Evolutionary conservation across 139 green algal genomes (phyloP).

Genomic region (Chlorella sorokiniana): DNA sequence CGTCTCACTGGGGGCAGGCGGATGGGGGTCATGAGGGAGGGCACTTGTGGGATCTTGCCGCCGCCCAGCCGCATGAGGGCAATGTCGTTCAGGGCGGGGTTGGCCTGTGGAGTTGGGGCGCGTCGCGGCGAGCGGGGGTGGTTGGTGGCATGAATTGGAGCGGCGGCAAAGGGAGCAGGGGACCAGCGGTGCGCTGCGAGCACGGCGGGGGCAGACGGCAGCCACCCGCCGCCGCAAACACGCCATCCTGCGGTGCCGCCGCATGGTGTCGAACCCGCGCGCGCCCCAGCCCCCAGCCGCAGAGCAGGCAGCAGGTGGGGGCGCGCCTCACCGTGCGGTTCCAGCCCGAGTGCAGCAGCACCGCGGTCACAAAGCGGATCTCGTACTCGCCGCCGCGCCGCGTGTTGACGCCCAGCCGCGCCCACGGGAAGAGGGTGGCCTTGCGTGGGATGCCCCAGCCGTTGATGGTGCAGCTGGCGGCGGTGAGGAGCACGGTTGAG

Average conservation of each 20-base stretch:
- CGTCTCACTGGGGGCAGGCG: background rate
- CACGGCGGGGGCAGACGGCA: too few species aligned
- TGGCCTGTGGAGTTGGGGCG: background rate
- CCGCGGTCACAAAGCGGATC: background rate
- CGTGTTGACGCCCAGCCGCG: background rate
- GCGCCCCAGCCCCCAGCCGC: background rate
- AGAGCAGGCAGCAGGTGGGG: too few species aligned
- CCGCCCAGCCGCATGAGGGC: background rate
- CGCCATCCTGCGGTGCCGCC: background rate
- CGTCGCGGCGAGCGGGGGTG: background rate
- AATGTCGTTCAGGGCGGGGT: background rate
- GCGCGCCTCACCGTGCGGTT: background rate
- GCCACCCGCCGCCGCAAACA: too few species aligned
- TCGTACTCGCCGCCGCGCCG: background rate
- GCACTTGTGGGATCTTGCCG: background rate
- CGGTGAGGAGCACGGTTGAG: background rate
- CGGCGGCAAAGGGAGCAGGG: background rate
- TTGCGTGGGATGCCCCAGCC: background rate
- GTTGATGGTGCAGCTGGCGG: background rate
- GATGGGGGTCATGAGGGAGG: conserved; percentile 2
- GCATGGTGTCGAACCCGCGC: background rate
- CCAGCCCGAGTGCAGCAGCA: background rate
- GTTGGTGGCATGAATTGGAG: background rate
- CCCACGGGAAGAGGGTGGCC: background rate
- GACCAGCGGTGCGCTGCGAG: background rate